phyloP scores from a whole-genome alignment of 768 basidiomycete genomes.

The Tricholoma sp. region DNA sequence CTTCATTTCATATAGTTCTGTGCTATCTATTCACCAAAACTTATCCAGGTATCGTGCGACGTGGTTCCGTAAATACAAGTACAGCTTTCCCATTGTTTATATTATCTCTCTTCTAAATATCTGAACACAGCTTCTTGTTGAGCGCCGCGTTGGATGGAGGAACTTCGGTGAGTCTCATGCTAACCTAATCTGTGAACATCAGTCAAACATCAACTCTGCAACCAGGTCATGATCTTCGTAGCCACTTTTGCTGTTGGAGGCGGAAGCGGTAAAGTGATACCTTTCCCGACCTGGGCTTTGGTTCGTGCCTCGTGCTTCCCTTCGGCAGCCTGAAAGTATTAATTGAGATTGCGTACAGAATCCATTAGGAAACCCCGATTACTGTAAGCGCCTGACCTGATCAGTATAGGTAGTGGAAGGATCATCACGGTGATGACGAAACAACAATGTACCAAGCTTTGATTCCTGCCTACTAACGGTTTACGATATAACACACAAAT shows the following conservation, averaged over 20 bases:
- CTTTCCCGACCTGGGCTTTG: slow-evolving; percentile 35
- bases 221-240: slow-evolving; percentile 38
- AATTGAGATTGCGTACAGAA: slow-evolving; percentile 7
- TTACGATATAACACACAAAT: too few relatives aligned
- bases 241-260: slow-evolving; percentile 42
- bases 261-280: slow-evolving; percentile 32
- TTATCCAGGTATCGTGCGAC: slow-evolving; percentile 28
- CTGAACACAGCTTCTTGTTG: slow-evolving; percentile 32
- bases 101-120: background rate
- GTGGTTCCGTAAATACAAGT: slow-evolving; percentile 47
- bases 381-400: slow-evolving; percentile 18
- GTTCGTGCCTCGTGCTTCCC: slow-evolving; percentile 16
- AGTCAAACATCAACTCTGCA: background rate
- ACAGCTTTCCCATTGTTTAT: background rate
- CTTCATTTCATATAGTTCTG: background rate
- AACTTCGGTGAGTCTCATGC: slow-evolving; percentile 15
- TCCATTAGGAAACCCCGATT: slow-evolving; percentile 19
- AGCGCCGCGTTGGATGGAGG: slow-evolving; percentile 51
- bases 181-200: background rate
- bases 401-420: background rate
- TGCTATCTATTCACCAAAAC: background rate
- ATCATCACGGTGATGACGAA: background rate
- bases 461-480: too few relatives aligned
- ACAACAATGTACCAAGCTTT: too few relatives aligned
- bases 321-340: background rate